A percentile compares a stretch with the other conserved stretches of the same genome.
Conservation (phyloP, 129 eudicot species). For the Tanacetum coccineum region DNA sequence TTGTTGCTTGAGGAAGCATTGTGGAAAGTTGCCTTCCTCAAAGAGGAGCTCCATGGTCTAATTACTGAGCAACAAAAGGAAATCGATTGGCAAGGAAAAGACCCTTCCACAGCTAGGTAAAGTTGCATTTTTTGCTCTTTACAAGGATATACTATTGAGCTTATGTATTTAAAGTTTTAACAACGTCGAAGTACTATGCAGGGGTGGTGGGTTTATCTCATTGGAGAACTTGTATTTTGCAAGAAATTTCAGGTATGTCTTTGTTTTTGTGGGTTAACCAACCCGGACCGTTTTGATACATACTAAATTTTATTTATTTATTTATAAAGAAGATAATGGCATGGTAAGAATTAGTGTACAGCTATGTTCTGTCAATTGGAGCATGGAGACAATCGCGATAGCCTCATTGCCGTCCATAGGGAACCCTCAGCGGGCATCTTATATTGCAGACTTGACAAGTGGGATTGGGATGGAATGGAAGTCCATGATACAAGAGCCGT, state of each 20-base stretch:
- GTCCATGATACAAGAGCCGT: constrained; percentile 63
- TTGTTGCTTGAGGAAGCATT: constrained; percentile 56
- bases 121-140: background rate
- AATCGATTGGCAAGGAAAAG: too few species aligned
- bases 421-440: constrained; percentile 51
- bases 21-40: constrained; percentile 92
- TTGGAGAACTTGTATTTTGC: too few species aligned
- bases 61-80: constrained; percentile 91
- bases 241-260: too few species aligned
- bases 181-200: too few species aligned
- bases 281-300: too few species aligned
- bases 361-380: constrained; percentile 58
- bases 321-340: too few species aligned
- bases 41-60: constrained; percentile 62
- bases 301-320: too few species aligned
- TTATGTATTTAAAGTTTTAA: too few species aligned
- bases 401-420: constrained; percentile 73
- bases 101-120: constrained; percentile 94
- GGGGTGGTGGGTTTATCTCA: too few species aligned
- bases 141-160: too few species aligned
- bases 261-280: too few species aligned
- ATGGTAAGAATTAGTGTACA: too few species aligned
- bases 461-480: constrained; percentile 47
- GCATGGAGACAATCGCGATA: constrained; percentile 49
- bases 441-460: constrained; percentile 60